phyloP scores from a whole-genome alignment of 2,329 filamentous ascomycete genomes.

The Aaosphaeria pasadenensis region DNA sequence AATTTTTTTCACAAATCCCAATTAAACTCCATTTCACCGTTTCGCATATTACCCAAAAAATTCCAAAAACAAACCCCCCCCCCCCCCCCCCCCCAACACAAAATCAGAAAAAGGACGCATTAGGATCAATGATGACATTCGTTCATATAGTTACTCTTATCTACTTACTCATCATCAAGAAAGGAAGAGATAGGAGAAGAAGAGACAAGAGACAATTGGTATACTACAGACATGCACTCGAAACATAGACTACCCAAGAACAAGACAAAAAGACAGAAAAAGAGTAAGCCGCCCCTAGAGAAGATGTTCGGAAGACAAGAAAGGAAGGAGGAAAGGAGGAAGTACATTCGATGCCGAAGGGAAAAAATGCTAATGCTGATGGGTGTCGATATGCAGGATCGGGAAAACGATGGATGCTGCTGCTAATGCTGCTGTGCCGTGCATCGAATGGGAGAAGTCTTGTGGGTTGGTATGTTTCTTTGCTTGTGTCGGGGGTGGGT shows the following conservation, averaged over 20 bases:
- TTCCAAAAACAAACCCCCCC: too few species aligned
- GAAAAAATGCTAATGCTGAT: not conserved
- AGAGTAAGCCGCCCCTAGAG: too few species aligned
- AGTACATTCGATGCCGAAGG: not conserved
- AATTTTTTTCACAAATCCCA: too few species aligned
- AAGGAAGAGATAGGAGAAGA: not conserved
- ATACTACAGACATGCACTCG: too few species aligned
- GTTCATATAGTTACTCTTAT: not conserved
- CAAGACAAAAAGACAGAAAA: not conserved
- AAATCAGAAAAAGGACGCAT: not conserved
- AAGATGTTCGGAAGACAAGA: too few species aligned
- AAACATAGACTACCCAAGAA: not conserved
- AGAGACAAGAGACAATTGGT: not conserved
- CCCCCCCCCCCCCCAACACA: not conserved
- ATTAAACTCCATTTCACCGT: too few species aligned
- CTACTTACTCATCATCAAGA: not conserved
- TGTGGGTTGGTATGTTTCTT: too few species aligned
- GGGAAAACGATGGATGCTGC: not conserved
- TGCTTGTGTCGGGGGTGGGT: too few species aligned
- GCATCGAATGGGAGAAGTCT: too few species aligned
- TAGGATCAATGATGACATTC: not conserved
- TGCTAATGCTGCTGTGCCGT: too few species aligned
- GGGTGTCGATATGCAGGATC: not conserved
- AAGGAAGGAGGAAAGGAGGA: not conserved
- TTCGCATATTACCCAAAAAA: too few species aligned